Conservation (phyloP, 148 eudicot genomes). For the Pouteria glomerata region DNA sequence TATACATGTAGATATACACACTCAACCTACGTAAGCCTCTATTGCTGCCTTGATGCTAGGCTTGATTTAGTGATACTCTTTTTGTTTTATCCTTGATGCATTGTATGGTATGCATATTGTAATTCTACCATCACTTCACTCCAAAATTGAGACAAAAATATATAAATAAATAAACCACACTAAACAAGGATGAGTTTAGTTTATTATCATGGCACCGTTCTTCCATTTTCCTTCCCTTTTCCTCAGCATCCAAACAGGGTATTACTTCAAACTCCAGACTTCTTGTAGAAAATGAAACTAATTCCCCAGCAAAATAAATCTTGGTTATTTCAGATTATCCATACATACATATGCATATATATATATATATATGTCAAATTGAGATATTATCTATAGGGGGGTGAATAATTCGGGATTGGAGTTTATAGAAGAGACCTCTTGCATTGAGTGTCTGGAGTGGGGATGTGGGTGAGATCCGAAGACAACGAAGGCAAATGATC, state of each 20-base stretch:
- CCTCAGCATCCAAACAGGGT: not conserved
- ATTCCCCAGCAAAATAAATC: not conserved
- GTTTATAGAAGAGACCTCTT: constrained; percentile 1
- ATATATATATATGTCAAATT: too few relatives aligned
- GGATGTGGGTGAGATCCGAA: constrained; percentile 16
- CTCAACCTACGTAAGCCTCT: not conserved
- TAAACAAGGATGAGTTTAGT: not conserved
- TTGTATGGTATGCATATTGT: too few relatives aligned
- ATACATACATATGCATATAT: too few relatives aligned
- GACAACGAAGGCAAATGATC: constrained; percentile 16
- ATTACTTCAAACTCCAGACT: not conserved
- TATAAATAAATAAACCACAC: not conserved
- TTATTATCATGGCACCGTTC: not conserved
- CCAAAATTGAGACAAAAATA: not conserved
- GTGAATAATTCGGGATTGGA: too few relatives aligned
- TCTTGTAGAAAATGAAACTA: not conserved
- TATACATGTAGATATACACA: not conserved
- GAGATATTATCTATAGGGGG: too few relatives aligned
- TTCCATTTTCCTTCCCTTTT: not conserved
- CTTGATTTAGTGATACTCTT: too few relatives aligned
- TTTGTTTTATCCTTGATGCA: too few relatives aligned
- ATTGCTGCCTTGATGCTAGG: too few relatives aligned
- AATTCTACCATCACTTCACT: too few relatives aligned
- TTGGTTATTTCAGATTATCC: too few relatives aligned
- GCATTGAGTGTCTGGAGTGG: constrained; percentile 18